These are phyloP conservation scores for Graphium sp. DNA, from an alignment of 2,329 filamentous ascomycete species.

Conservation along the genomic window DNA sequence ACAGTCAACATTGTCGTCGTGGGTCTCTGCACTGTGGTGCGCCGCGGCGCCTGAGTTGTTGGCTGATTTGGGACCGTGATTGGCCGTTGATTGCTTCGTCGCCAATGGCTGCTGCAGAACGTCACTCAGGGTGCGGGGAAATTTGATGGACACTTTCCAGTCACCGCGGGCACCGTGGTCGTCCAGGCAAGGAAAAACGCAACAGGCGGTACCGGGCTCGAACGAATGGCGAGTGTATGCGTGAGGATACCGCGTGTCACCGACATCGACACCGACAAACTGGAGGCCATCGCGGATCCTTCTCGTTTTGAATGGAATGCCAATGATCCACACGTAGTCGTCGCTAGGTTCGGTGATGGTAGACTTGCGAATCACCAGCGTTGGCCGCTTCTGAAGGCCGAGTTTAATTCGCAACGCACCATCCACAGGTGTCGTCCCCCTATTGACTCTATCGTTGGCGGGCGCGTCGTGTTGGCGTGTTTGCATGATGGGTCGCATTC, in stretches of 20 bases:
- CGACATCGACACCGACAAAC: slow-evolving; percentile 71
- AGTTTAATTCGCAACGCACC: slow-evolving; percentile 26
- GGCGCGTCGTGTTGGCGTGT: slow-evolving; percentile 34
- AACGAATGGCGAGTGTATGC: slow-evolving; percentile 74
- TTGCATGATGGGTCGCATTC: slow-evolving; percentile 35
- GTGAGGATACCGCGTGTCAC: slow-evolving; percentile 75
- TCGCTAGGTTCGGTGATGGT: slow-evolving; percentile 10
- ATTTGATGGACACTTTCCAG: slow-evolving; percentile 81
- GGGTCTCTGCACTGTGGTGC: slow-evolving; percentile 16
- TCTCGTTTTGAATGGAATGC: slow-evolving; percentile 61
- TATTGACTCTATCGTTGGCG: slow-evolving; percentile 34
- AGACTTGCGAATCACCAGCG: slow-evolving; percentile 26
- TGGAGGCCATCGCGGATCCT: slow-evolving; percentile 75
- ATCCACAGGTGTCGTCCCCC: slow-evolving; percentile 38
- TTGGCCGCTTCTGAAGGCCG: slow-evolving; percentile 18
- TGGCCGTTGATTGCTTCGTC: slow-evolving; percentile 15
- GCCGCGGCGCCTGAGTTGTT: slow-evolving; percentile 13
- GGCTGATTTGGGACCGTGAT: background rate
- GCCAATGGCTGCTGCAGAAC: slow-evolving; percentile 34
- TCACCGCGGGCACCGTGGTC: slow-evolving; percentile 64
- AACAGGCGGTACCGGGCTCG: slow-evolving; percentile 64
- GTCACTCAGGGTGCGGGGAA: slow-evolving; percentile 74
- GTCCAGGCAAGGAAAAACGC: slow-evolving; percentile 87
- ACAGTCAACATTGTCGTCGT: slow-evolving; percentile 19
- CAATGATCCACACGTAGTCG: slow-evolving; percentile 27